phyloP scores from a whole-genome alignment of 331 rosid genomes.

The Stylosanthes scabra region DNA sequence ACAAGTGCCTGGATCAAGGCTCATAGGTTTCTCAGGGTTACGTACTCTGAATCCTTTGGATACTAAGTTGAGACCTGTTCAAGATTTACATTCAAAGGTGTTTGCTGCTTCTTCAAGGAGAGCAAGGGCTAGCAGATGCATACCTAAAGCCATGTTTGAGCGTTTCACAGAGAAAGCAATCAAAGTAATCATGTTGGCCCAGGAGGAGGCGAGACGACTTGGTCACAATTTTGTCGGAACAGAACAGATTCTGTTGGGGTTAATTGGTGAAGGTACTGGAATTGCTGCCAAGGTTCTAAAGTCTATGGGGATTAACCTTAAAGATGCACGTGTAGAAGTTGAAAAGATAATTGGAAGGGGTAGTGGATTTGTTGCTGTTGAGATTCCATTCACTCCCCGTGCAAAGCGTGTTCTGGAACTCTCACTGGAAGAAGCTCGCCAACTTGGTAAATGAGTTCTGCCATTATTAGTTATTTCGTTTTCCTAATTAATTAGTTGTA shows the following conservation, averaged over 20 bases:
- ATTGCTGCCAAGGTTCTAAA: constrained; percentile 97
- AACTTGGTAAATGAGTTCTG: constrained; percentile 68
- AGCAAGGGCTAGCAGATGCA: constrained; percentile 68
- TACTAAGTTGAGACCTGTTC: constrained; percentile 54
- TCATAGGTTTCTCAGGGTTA: constrained; percentile 67
- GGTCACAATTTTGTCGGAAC: constrained; percentile 99
- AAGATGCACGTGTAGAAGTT: constrained; percentile 96
- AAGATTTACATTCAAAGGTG: constrained; percentile 56
- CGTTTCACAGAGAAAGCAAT: constrained; percentile 97
- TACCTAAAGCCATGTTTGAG: constrained; percentile 94
- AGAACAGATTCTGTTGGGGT: constrained; percentile 91
- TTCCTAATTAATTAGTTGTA: not conserved
- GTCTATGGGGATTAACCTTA: constrained; percentile 93
- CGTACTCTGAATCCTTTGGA: constrained; percentile 66
- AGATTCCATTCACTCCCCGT: constrained; percentile 96
- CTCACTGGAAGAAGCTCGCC: constrained; percentile 97
- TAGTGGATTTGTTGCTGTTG: constrained; percentile 94
- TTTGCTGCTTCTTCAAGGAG: constrained; percentile 50
- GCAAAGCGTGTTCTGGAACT: constrained; percentile 98
- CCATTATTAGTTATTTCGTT: not conserved
- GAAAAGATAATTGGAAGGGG: constrained; percentile 99
- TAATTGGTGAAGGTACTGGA: constrained; percentile 98
- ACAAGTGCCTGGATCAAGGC: constrained; percentile 50
- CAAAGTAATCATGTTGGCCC: constrained; percentile 94
- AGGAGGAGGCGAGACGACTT: constrained; percentile 96